These are phyloP conservation scores for Patellifolia procumbens DNA, from an alignment of 179 eudicot genomes.

Conservation along the genomic window DNA sequence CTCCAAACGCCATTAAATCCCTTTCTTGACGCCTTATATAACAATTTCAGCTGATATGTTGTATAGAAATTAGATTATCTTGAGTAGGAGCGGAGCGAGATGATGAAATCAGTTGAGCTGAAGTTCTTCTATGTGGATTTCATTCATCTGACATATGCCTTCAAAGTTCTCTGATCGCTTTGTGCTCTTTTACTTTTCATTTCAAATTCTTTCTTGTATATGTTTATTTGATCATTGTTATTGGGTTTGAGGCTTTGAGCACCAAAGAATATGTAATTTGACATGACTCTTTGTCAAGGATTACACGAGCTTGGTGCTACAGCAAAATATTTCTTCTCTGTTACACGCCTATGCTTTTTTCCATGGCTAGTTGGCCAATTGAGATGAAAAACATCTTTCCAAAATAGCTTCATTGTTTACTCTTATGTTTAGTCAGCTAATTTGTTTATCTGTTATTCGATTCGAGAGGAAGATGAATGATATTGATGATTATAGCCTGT, in stretches of 20 bases:
- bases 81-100: not conserved
- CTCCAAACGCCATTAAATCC: slow-evolving; percentile 43
- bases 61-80: not conserved
- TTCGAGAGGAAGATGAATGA: too few species aligned
- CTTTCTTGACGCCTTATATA: too few species aligned
- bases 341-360: not conserved
- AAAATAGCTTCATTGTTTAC: too few species aligned
- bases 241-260: not conserved
- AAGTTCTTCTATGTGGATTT: slow-evolving; percentile 14
- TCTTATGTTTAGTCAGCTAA: too few species aligned
- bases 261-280: slow-evolving; percentile 14
- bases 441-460: too few species aligned
- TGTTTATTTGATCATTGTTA: not conserved
- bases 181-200: not conserved
- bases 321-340: slow-evolving; percentile 4
- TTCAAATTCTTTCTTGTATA: not conserved
- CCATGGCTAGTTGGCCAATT: not conserved
- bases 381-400: not conserved
- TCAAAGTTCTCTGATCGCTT: slow-evolving; percentile 24
- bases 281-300: not conserved
- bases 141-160: slow-evolving; percentile 19
- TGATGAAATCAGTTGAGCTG: slow-evolving; percentile 23
- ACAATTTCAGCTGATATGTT: not conserved
- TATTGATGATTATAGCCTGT: too few species aligned
- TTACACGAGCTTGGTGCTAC: slow-evolving; percentile 21